A percentile compares a stretch with the other conserved stretches of the same genome.
Conservation (phyloP, 2,329 filamentous ascomycete genomes). For the Akanthomyces uredinophilus region DNA sequence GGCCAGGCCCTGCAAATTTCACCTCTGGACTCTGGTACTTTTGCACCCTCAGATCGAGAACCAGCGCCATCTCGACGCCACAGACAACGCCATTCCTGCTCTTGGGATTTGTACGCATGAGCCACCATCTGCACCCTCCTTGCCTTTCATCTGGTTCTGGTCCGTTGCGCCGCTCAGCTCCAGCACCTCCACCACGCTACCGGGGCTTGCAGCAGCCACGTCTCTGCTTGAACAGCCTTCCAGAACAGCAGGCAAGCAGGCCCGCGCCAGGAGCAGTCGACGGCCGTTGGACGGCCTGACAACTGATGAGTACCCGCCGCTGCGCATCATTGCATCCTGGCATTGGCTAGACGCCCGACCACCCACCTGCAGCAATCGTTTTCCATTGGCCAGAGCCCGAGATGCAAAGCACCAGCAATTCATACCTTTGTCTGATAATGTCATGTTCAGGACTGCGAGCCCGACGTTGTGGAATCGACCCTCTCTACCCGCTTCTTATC, state of each 20-base stretch:
- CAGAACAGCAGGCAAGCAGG: neutral
- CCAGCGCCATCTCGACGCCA: conserved; percentile 9
- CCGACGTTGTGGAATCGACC: neutral
- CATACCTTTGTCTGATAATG: neutral
- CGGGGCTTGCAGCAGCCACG: neutral
- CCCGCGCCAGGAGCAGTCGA: neutral
- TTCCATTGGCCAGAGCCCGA: conserved; percentile 10
- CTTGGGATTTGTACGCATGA: neutral
- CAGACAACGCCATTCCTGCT: conserved; percentile 5
- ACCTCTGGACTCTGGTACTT: neutral
- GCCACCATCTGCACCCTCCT: conserved; percentile 10
- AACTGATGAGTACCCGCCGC: neutral
- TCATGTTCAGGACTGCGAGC: neutral
- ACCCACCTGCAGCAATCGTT: neutral
- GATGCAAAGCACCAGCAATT: neutral
- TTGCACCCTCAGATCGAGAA: conserved; percentile 11
- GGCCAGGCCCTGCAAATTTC: neutral
- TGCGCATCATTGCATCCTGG: neutral
- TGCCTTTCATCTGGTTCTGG: conserved; percentile 5
- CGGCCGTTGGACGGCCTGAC: neutral
- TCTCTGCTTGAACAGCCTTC: neutral
- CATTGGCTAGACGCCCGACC: neutral
- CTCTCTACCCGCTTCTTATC: neutral
- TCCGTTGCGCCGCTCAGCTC: neutral
- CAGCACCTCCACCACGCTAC: neutral